A percentile compares a stretch with the other conserved stretches of the same genome.
Conservation (phyloP, 345 rosid species). For the Gossypium raimondii region DNA sequence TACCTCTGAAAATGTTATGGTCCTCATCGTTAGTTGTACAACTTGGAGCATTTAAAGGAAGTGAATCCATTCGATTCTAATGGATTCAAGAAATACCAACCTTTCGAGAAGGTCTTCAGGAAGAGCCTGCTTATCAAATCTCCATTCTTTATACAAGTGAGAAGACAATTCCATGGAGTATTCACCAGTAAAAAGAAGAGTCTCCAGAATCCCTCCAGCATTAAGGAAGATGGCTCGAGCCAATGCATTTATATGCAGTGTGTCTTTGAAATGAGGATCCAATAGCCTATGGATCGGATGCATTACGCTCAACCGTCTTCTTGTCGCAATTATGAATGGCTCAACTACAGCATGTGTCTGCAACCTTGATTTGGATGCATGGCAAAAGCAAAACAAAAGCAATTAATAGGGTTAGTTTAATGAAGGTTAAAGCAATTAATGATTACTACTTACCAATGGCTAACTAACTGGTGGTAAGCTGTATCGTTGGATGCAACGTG, state of each 20-base stretch:
- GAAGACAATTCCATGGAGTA: conserved; percentile 55
- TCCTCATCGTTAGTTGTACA: no score
- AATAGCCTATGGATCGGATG: conserved; percentile 56
- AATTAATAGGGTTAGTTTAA: no score
- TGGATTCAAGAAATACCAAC: conserved; percentile 26
- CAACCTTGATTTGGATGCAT: conserved; percentile 34
- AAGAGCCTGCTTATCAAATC: conserved; percentile 60
- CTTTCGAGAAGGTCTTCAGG: conserved; percentile 49
- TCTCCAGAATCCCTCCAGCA: conserved; percentile 61
- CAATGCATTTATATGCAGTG: conserved; percentile 55
- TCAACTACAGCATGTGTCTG: conserved; percentile 60
- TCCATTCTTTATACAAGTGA: conserved; percentile 54
- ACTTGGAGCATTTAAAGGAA: not conserved
- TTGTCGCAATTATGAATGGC: conserved; percentile 63
- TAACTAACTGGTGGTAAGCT: conserved; percentile 51
- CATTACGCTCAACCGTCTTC: conserved; percentile 57
- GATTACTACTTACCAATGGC: conserved; percentile 47
- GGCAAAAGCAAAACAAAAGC: no score
- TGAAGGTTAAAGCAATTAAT: not conserved
- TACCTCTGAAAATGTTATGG: not conserved
- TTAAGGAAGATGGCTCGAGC: conserved; percentile 41
- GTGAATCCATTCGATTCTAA: not conserved
- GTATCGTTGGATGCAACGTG: conserved; percentile 64
- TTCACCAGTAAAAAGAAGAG: conserved; percentile 39
- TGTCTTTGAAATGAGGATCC: conserved; percentile 64